A percentile compares a stretch with the other conserved stretches of the same genome.
Evolutionary conservation across 2,329 filamentous ascomycete genomes (phyloP).

Genomic region (Phaeosphaeria sp.): DNA sequence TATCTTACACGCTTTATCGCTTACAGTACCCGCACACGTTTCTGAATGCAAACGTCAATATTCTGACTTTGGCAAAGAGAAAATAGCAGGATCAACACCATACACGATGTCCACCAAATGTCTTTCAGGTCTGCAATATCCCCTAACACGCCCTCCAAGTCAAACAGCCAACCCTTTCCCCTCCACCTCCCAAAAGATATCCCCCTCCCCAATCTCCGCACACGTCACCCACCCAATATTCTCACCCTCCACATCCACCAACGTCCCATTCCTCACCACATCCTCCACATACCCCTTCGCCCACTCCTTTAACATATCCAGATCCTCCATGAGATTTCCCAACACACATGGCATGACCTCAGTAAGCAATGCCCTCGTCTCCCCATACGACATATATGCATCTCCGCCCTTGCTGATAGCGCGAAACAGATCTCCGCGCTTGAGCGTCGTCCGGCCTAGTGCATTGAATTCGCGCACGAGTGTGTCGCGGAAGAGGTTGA

Average conservation of each 20-base stretch:
- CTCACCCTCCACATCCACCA: conserved; percentile 37
- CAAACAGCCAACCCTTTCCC: background rate
- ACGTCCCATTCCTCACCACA: conserved; percentile 27
- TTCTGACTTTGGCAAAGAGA: background rate
- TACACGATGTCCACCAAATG: background rate
- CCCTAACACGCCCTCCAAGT: background rate
- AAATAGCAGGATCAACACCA: background rate
- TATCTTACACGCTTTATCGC: background rate
- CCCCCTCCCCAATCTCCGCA: conserved; percentile 28
- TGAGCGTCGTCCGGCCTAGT: conserved; percentile 7
- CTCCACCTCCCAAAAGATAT: conserved; percentile 38
- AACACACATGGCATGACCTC: conserved; percentile 18
- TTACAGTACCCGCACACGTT: background rate
- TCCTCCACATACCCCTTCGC: conserved; percentile 24
- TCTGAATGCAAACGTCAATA: background rate
- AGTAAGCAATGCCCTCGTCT: conserved; percentile 23
- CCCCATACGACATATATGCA: conserved; percentile 34
- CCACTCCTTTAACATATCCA: conserved; percentile 34
- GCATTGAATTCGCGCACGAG: conserved; percentile 25
- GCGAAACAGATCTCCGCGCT: conserved; percentile 37
- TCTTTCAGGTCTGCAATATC: background rate
- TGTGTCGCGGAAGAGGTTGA: conserved; percentile 43
- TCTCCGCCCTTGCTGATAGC: conserved; percentile 35
- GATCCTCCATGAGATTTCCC: conserved; percentile 27
- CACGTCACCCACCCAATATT: conserved; percentile 47